Percentiles rank a stretch among this genome's conserved stretches.
These are phyloP conservation scores for Phlegmacium glaucopus DNA, from an alignment of 768 basidiomycete species.

Conservation along the genomic window DNA sequence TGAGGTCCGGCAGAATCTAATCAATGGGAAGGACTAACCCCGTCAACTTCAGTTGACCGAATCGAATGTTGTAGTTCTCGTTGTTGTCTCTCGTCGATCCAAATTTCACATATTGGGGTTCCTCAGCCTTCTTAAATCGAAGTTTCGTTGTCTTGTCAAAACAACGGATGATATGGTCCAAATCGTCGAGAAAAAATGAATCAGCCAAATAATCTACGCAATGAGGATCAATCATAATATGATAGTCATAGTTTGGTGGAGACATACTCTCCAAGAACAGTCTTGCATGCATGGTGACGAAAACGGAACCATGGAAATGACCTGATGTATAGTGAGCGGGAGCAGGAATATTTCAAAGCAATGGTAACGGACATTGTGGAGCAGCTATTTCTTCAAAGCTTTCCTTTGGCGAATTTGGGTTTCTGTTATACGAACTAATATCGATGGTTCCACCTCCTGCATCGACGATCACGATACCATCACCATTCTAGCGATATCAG, in stretches of 20 bases:
- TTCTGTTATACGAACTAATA: conserved; percentile 49
- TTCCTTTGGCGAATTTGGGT: conserved; percentile 17
- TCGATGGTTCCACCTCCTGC: conserved; percentile 63
- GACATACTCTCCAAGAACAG: conserved; percentile 35
- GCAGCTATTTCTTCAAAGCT: conserved; percentile 48
- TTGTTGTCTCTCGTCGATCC: conserved; percentile 43
- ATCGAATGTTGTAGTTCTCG: conserved; percentile 34
- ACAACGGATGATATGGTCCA: conserved; percentile 35
- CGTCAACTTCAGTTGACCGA: conserved; percentile 43
- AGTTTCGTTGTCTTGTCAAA: conserved; percentile 50
- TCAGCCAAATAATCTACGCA: conserved; percentile 34
- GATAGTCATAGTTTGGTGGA: background rate
- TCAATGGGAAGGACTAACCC: conserved; percentile 22
- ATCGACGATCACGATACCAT: conserved; percentile 52
- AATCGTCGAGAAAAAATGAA: conserved; percentile 38
- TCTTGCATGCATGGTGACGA: conserved; percentile 43
- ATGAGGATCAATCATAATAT: background rate
- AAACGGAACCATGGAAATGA: conserved; percentile 47
- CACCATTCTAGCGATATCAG: conserved; percentile 28
- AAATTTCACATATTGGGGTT: conserved; percentile 46
- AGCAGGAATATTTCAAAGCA: background rate
- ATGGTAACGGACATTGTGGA: conserved; percentile 32
- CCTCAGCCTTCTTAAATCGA: conserved; percentile 34
- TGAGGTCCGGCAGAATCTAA: background rate
- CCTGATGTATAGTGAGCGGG: conserved; percentile 26